Evolutionary conservation across 1,284 basidiomycete species (phyloP).

Genomic region (Cryptococcus neoformans): DNA sequence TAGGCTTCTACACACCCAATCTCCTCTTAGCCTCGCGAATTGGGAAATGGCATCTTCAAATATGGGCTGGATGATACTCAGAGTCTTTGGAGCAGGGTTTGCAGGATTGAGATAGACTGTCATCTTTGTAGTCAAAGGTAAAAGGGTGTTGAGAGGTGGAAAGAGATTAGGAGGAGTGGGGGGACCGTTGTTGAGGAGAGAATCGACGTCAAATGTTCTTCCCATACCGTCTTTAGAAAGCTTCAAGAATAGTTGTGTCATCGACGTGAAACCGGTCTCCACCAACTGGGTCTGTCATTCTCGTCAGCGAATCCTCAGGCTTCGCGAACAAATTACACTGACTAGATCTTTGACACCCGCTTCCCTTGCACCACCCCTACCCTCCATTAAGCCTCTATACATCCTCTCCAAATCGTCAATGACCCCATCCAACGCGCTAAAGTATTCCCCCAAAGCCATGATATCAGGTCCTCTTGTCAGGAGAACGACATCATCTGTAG

Average conservation of each 20-base stretch:
- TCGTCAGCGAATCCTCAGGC: neutral
- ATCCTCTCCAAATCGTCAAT: slow-evolving; percentile 45
- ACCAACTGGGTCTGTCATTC: slow-evolving; percentile 31
- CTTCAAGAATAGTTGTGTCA: slow-evolving; percentile 36
- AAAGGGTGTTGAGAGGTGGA: slow-evolving; percentile 24
- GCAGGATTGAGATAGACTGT: slow-evolving; percentile 14
- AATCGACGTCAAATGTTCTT: slow-evolving; percentile 24
- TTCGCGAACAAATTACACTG: slow-evolving; percentile 9
- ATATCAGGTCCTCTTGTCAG: slow-evolving; percentile 38
- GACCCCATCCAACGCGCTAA: slow-evolving; percentile 39
- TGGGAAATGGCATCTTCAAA: slow-evolving; percentile 23
- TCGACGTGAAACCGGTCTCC: slow-evolving; percentile 35
- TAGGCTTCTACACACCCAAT: slow-evolving; percentile 33
- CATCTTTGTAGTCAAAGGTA: slow-evolving; percentile 21
- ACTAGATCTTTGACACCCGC: slow-evolving; percentile 43
- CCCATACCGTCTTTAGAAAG: slow-evolving; percentile 30
- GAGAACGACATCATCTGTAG: slow-evolving; percentile 36
- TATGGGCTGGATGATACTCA: slow-evolving; percentile 22
- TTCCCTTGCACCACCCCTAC: slow-evolving; percentile 41
- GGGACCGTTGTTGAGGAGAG: slow-evolving; percentile 21
- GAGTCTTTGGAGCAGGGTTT: slow-evolving; percentile 27
- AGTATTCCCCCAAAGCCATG: slow-evolving; percentile 41
- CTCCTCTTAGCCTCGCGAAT: slow-evolving; percentile 29
- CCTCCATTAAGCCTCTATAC: slow-evolving; percentile 39
- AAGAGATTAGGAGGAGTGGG: slow-evolving; percentile 36